Conservation (phyloP, 2,329 filamentous ascomycete species). For the Diaporthe vaccinii region DNA sequence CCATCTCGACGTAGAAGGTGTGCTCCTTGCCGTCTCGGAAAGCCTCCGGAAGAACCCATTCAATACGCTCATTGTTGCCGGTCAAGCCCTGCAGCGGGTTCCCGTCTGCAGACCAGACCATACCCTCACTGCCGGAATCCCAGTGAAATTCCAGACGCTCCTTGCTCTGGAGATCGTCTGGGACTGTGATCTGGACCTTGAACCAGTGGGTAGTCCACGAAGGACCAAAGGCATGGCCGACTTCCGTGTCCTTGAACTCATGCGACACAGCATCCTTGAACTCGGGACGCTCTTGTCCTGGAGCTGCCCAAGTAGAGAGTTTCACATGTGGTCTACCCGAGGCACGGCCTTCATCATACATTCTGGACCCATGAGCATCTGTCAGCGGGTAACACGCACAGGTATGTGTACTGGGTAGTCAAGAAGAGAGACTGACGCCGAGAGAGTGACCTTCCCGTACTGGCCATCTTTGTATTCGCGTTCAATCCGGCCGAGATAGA, state of each 20-base stretch:
- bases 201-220: constrained; percentile 99
- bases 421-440: constrained; percentile 45
- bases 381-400: constrained; percentile 32
- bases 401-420: constrained; percentile 33
- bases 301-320: constrained; percentile 88
- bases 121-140: constrained; percentile 94
- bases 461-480: constrained; percentile 86
- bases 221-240: constrained; percentile 88
- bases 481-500: constrained; percentile 86
- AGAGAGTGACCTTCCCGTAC: constrained; percentile 81
- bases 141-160: constrained; percentile 94
- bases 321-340: constrained; percentile 83
- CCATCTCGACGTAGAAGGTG: constrained; percentile 96
- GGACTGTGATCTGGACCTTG: constrained; percentile 83
- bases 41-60: constrained; percentile 88
- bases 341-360: constrained; percentile 76
- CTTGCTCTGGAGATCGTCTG: constrained; percentile 78
- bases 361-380: constrained; percentile 57
- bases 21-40: constrained; percentile 91
- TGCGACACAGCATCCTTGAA: constrained; percentile 87
- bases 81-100: constrained; percentile 92
- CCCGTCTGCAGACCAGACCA: constrained; percentile 94
- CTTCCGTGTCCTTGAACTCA: constrained; percentile 79
- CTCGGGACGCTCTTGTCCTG: constrained; percentile 81
- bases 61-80: constrained; percentile 86